phyloP scores from a whole-genome alignment of 805 yeast species.

The Starmerella sp. region DNA sequence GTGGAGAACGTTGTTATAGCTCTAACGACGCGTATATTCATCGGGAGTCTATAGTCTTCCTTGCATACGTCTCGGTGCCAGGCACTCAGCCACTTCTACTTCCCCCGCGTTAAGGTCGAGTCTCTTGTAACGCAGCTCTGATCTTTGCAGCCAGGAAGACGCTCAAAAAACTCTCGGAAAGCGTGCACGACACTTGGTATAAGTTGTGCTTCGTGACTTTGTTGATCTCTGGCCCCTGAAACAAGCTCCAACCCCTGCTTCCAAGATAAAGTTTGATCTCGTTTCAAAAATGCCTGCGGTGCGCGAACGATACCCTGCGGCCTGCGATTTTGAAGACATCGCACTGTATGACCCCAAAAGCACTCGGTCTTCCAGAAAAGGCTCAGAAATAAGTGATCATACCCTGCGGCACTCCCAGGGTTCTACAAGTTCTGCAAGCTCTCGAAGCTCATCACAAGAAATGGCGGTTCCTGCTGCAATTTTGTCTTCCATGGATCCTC shows the following conservation, averaged over 20 bases:
- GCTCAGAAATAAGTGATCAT: not conserved
- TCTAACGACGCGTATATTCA: not conserved
- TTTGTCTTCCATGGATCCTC: not conserved
- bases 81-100: too few relatives aligned
- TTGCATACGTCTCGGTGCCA: too few relatives aligned
- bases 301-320: conserved; percentile 5
- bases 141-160: too few relatives aligned
- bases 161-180: too few relatives aligned
- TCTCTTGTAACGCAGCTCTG: too few relatives aligned
- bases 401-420: not conserved
- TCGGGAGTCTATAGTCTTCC: too few relatives aligned
- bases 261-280: not conserved
- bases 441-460: not conserved
- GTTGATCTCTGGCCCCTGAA: not conserved
- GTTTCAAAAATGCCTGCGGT: conserved; percentile 10
- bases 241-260: not conserved
- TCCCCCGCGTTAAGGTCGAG: too few relatives aligned
- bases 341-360: conserved; percentile 13
- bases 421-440: not conserved
- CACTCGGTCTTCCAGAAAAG: not conserved
- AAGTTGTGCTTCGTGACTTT: too few relatives aligned
- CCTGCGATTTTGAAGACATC: conserved; percentile 20
- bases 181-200: too few relatives aligned
- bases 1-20: not conserved
- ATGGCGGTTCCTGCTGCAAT: not conserved